These are phyloP conservation scores for Allomyces macrogynus DNA, from an alignment of 192 early-diverging fungal genomes.

Conservation along the genomic window DNA sequence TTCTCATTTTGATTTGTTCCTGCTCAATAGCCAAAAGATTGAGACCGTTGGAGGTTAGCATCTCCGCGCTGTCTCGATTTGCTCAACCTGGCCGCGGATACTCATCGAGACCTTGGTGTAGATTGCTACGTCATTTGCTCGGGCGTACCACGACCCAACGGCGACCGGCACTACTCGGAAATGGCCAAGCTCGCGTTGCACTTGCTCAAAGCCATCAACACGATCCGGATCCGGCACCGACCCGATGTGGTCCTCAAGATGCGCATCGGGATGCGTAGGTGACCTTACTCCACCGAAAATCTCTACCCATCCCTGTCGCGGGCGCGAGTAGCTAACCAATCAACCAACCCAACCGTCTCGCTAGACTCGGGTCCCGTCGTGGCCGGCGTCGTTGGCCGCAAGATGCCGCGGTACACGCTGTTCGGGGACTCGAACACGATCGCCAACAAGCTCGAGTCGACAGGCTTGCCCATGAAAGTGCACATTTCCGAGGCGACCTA, in stretches of 20 bases:
- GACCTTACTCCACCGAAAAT: neutral
- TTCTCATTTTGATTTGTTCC: too few relatives aligned
- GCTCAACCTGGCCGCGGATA: too few relatives aligned
- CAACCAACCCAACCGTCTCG: too few relatives aligned
- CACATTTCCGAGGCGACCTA: constrained; percentile 13
- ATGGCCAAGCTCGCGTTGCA: constrained; percentile 14
- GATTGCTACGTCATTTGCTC: constrained; percentile 19
- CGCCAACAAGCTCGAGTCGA: constrained; percentile 21
- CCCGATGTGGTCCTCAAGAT: constrained; percentile 11
- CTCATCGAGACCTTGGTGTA: neutral
- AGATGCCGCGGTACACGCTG: constrained; percentile 22
- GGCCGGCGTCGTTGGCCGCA: constrained; percentile 20
- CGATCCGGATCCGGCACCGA: constrained; percentile 6
- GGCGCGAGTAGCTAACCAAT: too few relatives aligned
- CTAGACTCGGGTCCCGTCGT: constrained; percentile 8
- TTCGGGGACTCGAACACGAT: constrained; percentile 23
- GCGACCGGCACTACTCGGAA: constrained; percentile 10
- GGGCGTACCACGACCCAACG: constrained; percentile 12
- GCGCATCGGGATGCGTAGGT: constrained; percentile 17
- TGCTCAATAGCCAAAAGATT: constrained; percentile 8
- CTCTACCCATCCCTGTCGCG: too few relatives aligned
- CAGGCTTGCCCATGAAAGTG: constrained; percentile 9
- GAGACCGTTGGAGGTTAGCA: constrained; percentile 13
- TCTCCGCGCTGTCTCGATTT: too few relatives aligned
- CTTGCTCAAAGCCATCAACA: constrained; percentile 6